Percentiles rank a stretch among this genome's conserved stretches.
phyloP scores from a whole-genome alignment of 208 protist species.

The Leptomonas pyrrhocoris region DNA sequence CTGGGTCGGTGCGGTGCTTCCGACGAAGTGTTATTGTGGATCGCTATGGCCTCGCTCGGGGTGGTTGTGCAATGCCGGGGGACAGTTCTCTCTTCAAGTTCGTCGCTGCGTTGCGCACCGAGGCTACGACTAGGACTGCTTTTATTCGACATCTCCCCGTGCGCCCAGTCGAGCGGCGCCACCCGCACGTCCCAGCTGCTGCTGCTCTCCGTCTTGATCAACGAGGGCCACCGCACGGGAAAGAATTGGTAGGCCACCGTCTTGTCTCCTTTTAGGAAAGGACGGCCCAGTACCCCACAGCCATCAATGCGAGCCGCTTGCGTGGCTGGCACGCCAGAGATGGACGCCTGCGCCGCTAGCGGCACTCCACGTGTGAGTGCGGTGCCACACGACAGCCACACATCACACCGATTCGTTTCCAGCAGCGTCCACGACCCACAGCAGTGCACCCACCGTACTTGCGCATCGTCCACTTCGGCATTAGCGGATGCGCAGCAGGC shows the following conservation, averaged over 20 bases:
- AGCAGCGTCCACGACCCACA: constrained; percentile 53
- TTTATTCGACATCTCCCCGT: background rate
- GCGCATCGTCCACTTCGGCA: constrained; percentile 6
- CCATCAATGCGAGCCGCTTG: constrained; percentile 39
- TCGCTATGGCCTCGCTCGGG: background rate
- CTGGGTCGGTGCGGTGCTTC: background rate
- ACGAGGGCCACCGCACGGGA: constrained; percentile 21
- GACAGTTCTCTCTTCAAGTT: background rate
- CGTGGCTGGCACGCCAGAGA: background rate
- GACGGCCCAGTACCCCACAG: constrained; percentile 49
- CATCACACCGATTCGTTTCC: constrained; percentile 22
- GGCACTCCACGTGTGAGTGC: constrained; percentile 47
- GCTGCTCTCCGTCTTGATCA: background rate
- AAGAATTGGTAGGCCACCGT: constrained; percentile 22
- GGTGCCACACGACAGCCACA: constrained; percentile 58
- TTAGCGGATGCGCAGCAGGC: constrained; percentile 16
- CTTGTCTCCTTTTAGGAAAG: constrained; percentile 9
- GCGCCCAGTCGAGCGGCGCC: background rate
- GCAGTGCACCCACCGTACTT: constrained; percentile 37
- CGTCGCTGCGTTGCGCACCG: background rate
- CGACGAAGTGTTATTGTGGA: background rate
- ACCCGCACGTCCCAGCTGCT: constrained; percentile 2
- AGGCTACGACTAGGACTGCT: background rate
- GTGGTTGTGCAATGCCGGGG: background rate
- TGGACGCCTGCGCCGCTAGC: background rate